phyloP scores from a whole-genome alignment of 2,329 filamentous ascomycete species.

The Coniochaeta sp. region DNA sequence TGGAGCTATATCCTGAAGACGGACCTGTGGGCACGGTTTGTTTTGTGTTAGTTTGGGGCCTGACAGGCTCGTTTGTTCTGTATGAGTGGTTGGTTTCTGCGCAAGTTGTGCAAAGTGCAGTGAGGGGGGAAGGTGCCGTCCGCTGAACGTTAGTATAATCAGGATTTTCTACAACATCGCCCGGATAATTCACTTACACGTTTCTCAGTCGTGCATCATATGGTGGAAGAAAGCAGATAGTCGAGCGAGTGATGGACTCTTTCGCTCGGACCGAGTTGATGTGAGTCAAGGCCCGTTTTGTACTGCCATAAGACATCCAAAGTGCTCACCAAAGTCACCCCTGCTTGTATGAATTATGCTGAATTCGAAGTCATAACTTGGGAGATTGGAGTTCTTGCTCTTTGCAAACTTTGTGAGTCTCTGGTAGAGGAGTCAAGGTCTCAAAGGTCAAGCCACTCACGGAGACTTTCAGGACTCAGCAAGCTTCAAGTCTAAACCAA shows the following conservation, averaged over 20 bases:
- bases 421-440: too few species aligned
- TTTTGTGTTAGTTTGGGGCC: too few species aligned
- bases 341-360: too few species aligned
- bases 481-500: too few species aligned
- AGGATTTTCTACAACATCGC: not conserved
- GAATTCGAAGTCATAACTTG: too few species aligned
- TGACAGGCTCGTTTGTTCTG: too few species aligned
- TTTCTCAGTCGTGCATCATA: not conserved
- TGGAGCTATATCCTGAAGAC: not conserved
- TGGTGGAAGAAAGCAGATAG: not conserved
- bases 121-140: not conserved
- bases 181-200: not conserved
- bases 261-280: not conserved
- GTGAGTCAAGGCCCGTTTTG: not conserved
- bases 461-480: too few species aligned
- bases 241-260: not conserved
- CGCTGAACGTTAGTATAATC: not conserved
- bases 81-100: too few species aligned
- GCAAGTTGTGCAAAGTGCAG: not conserved
- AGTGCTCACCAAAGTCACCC: not conserved
- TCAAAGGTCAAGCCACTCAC: too few species aligned
- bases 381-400: too few species aligned
- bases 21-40: not conserved
- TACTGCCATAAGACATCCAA: not conserved
- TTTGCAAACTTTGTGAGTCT: too few species aligned